phyloP scores from a whole-genome alignment of 2,329 filamentous ascomycete genomes.

The Chalaropsis thielavioides region DNA sequence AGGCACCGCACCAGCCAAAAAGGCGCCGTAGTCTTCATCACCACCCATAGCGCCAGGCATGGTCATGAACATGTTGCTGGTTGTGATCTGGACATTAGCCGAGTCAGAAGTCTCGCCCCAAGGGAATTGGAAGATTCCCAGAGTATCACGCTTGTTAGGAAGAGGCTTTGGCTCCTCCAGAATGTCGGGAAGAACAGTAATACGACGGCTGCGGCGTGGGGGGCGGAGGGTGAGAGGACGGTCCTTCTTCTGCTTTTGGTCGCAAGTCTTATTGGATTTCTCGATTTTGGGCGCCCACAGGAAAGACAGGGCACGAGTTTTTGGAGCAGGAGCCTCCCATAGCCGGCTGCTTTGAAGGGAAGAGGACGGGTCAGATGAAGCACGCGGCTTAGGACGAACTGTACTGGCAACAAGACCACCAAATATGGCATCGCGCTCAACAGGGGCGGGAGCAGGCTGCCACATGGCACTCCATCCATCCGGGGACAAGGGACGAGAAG shows the following conservation, averaged over 20 bases:
- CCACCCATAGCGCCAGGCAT: constrained; percentile 40
- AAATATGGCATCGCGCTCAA: constrained; percentile 13
- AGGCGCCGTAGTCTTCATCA: constrained; percentile 22
- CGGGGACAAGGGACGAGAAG: constrained; percentile 14
- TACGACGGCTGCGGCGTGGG: constrained; percentile 38
- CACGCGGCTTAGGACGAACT: constrained; percentile 26
- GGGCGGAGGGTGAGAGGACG: constrained; percentile 39
- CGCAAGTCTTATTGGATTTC: neutral
- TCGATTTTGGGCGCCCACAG: constrained; percentile 23
- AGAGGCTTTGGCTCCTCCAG: constrained; percentile 46
- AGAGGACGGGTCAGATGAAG: constrained; percentile 22
- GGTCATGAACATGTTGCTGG: constrained; percentile 28
- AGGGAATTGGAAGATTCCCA: constrained; percentile 52
- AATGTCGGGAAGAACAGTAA: constrained; percentile 49
- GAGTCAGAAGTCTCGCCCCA: constrained; percentile 50
- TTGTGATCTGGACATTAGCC: constrained; percentile 30
- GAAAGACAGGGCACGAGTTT: constrained; percentile 16
- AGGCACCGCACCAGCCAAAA: constrained; percentile 23
- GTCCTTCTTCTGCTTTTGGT: constrained; percentile 20
- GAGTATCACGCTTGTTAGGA: constrained; percentile 41
- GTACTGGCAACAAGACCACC: constrained; percentile 23
- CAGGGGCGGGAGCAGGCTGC: constrained; percentile 13
- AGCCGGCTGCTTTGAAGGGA: constrained; percentile 27
- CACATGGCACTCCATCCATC: constrained; percentile 14
- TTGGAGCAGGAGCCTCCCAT: constrained; percentile 25